These are phyloP conservation scores for Leucosporidium yakuticum DNA, from an alignment of 768 basidiomycete genomes.

Conservation along the genomic window DNA sequence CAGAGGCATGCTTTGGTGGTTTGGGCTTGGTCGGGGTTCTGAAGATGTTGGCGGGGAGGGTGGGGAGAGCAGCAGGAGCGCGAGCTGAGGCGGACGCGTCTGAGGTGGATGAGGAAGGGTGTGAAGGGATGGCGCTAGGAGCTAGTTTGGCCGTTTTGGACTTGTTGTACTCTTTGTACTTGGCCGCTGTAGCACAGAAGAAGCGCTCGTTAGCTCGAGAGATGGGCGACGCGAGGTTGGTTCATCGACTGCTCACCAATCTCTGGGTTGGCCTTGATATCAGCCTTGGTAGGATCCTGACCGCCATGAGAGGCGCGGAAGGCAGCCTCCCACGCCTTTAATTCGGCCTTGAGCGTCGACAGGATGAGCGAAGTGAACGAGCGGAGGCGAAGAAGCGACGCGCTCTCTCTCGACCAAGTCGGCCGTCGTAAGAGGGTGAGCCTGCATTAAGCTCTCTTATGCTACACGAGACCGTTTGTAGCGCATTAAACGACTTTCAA, in stretches of 20 bases:
- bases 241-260: constrained; percentile 41
- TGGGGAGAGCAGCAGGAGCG: neutral
- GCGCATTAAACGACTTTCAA: no score
- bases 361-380: constrained; percentile 12
- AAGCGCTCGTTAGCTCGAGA: neutral
- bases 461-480: no score
- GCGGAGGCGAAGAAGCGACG: neutral
- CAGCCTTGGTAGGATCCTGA: constrained; percentile 43
- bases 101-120: neutral
- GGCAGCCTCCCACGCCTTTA: constrained; percentile 45
- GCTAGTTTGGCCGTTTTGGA: constrained; percentile 4
- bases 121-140: neutral
- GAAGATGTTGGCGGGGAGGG: constrained; percentile 17
- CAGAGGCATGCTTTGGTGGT: neutral
- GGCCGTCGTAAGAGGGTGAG: no score
- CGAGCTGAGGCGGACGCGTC: neutral
- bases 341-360: constrained; percentile 41
- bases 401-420: no score
- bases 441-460: no score
- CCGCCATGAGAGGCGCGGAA: constrained; percentile 41
- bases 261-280: constrained; percentile 44
- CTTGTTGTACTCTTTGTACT: constrained; percentile 36
- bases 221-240: neutral
- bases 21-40: constrained; percentile 33
- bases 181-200: constrained; percentile 19